phyloP scores from a whole-genome alignment of 2,329 filamentous ascomycete species.

The Apiospora rasikravindrae region DNA sequence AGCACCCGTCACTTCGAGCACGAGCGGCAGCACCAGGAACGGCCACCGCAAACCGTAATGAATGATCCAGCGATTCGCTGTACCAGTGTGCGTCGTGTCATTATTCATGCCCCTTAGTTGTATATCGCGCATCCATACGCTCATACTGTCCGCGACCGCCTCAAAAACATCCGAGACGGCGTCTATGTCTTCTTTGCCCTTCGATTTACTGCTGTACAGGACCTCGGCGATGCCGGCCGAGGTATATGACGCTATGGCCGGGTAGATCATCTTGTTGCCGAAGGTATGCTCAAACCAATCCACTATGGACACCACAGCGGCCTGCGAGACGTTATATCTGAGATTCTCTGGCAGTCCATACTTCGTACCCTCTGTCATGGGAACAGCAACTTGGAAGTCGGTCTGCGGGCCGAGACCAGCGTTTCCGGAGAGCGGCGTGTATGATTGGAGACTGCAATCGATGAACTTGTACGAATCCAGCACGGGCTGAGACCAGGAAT shows the following conservation, averaged over 20 bases:
- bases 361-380: not conserved
- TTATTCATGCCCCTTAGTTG: too few species aligned
- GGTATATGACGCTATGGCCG: not conserved
- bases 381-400: constrained; percentile 1
- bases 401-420: not conserved
- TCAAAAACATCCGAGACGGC: not conserved
- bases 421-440: too few species aligned
- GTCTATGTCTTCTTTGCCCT: not conserved
- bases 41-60: not conserved
- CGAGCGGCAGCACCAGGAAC: not conserved
- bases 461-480: not conserved
- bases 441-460: too few species aligned
- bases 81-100: not conserved
- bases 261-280: not conserved
- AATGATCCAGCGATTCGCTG: not conserved
- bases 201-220: too few species aligned
- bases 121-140: not conserved
- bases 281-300: not conserved
- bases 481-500: not conserved
- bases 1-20: not conserved
- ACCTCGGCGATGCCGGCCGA: not conserved
- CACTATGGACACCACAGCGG: not conserved
- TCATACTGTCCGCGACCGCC: not conserved
- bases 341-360: not conserved
- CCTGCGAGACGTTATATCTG: constrained; percentile 7